These are phyloP conservation scores for Arachis monticola DNA, from an alignment of 331 rosid genomes.

Conservation along the genomic window DNA sequence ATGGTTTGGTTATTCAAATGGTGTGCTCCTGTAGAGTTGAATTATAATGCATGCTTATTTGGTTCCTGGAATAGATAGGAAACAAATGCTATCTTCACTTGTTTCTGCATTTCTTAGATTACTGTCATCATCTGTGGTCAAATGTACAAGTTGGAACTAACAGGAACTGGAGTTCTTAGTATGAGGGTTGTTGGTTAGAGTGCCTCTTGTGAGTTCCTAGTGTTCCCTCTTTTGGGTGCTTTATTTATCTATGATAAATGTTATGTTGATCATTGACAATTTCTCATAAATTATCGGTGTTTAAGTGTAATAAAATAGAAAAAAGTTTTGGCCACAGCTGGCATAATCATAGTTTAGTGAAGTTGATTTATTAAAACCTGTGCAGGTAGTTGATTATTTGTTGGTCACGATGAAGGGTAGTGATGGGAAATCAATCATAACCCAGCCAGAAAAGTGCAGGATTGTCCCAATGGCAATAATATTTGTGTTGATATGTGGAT, in stretches of 20 bases:
- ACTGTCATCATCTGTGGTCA: background rate
- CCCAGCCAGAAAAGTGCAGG: constrained; percentile 62
- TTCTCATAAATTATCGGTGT: constrained; percentile 13
- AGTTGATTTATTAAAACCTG: constrained; percentile 26
- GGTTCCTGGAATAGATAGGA: constrained; percentile 11
- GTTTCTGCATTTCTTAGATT: background rate
- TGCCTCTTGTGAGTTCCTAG: constrained; percentile 25
- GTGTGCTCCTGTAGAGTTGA: background rate
- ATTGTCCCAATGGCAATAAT: constrained; percentile 63
- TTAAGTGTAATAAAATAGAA: too few species aligned
- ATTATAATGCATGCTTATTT: background rate
- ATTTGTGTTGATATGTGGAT: constrained; percentile 73
- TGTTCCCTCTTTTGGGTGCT: background rate
- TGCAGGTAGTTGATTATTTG: constrained; percentile 52
- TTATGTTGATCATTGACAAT: background rate
- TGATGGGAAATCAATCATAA: constrained; percentile 66
- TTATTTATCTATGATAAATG: background rate
- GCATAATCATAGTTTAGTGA: constrained; percentile 4
- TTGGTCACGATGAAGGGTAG: constrained; percentile 78
- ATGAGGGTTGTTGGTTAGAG: constrained; percentile 9
- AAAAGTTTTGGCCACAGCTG: background rate
- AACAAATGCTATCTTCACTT: background rate
- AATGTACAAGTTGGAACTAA: background rate
- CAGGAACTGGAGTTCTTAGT: constrained; percentile 8
- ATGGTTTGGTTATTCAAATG: constrained; percentile 7